Evolutionary conservation across 139 green algal species (phyloP).

Genomic region (Coccomyxa sp.): DNA sequence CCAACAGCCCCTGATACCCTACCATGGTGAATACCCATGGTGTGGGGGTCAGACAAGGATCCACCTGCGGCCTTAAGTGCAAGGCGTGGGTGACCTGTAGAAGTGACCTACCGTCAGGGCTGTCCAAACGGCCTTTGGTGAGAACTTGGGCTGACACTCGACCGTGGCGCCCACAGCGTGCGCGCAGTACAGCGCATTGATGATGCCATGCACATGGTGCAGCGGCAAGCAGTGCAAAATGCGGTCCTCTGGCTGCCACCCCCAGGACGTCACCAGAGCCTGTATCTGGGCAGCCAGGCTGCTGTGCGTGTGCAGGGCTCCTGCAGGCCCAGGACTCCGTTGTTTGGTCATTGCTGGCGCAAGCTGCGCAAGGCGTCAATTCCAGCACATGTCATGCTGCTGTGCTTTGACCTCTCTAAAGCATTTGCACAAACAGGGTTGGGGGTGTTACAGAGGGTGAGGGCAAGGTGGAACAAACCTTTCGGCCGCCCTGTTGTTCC

Average conservation of each 20-base stretch:
- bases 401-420: neutral
- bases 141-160: constrained; percentile 80
- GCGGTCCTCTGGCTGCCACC: constrained; percentile 63
- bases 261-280: constrained; percentile 68
- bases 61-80: too few species aligned
- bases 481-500: constrained; percentile 95
- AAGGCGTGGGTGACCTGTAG: too few species aligned
- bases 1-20: neutral
- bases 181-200: constrained; percentile 85
- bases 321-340: constrained; percentile 11
- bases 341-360: neutral
- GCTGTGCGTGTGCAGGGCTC: constrained; percentile 67
- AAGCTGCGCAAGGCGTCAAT: neutral
- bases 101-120: constrained; percentile 39
- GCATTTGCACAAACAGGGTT: too few species aligned
- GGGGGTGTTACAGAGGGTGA: too few species aligned
- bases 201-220: constrained; percentile 94
- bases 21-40: neutral
- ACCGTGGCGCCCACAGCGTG: constrained; percentile 65
- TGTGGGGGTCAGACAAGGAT: too few species aligned
- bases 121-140: constrained; percentile 54
- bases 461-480: too few species aligned
- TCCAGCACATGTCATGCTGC: neutral
- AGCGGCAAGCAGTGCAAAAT: constrained; percentile 91
- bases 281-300: constrained; percentile 67